Conservation (phyloP, 2,329 filamentous ascomycete genomes). For the Talaromyces sp. region DNA sequence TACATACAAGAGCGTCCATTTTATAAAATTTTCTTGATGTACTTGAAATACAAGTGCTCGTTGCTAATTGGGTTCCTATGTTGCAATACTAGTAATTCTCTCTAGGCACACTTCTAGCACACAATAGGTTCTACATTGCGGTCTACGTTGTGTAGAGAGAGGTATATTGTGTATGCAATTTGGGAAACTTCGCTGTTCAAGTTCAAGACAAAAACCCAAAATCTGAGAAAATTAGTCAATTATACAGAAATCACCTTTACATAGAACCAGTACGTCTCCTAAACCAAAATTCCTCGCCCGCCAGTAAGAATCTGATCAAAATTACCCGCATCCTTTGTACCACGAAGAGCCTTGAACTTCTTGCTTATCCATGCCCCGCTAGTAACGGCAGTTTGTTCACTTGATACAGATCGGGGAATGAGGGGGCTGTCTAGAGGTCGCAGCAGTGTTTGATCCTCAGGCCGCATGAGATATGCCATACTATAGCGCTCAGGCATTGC, state of each 20-base stretch:
- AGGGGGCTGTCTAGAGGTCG: constrained; percentile 6
- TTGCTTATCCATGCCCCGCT: constrained; percentile 8
- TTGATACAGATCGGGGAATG: neutral
- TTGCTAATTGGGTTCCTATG: too few species aligned
- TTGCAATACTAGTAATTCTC: too few species aligned
- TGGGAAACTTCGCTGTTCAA: neutral
- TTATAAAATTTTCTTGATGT: too few species aligned
- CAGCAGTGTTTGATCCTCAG: constrained; percentile 5
- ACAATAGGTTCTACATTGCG: too few species aligned
- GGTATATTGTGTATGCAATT: neutral
- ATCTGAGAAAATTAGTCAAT: neutral
- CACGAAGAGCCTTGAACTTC: constrained; percentile 6
- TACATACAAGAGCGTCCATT: too few species aligned
- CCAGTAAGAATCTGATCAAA: constrained; percentile 7
- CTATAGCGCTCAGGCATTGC: neutral
- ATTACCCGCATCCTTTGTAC: constrained; percentile 1
- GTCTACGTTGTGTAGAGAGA: too few species aligned
- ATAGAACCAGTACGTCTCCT: neutral
- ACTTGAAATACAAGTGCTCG: too few species aligned
- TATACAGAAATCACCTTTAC: neutral
- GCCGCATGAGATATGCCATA: constrained; percentile 4
- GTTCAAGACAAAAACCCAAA: neutral
- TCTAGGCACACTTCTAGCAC: too few species aligned
- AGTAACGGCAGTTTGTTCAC: neutral
- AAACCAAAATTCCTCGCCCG: neutral